Evolutionary conservation across 2,329 filamentous ascomycete species (phyloP).

Genomic region (Dactylellina parvicollis): DNA sequence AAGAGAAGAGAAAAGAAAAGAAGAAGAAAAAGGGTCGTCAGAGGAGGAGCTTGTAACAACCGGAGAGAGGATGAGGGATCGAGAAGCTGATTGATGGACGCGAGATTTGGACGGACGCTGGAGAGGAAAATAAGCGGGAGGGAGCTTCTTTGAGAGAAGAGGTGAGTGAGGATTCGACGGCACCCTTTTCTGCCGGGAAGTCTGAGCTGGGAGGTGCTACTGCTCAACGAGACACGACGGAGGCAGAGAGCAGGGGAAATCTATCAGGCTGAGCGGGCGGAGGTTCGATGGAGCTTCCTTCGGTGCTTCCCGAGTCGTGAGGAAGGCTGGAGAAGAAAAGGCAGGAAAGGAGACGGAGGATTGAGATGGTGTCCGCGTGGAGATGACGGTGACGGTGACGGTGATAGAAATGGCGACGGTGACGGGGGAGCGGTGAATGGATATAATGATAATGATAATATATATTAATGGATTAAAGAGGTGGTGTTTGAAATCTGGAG

Average conservation of each 20-base stretch:
- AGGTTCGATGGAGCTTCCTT: conserved; percentile 4
- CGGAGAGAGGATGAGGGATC: conserved; percentile 9
- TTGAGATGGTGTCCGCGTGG: neutral
- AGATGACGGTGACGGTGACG: conserved; percentile 3
- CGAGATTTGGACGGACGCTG: neutral
- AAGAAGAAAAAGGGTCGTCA: neutral
- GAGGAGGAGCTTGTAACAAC: conserved; percentile 4
- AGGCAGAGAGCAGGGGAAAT: neutral
- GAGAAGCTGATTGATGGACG: no score
- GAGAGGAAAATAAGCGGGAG: neutral
- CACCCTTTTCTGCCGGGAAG: no score
- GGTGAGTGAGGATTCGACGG: neutral
- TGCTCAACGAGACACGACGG: neutral
- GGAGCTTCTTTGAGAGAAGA: neutral
- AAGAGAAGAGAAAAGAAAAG: conserved; percentile 14
- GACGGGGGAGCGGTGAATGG: neutral
- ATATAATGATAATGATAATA: neutral
- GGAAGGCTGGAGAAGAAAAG: neutral
- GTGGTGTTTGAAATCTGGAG: neutral
- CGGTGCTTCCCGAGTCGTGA: neutral
- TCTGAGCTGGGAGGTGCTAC: neutral
- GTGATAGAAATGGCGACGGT: neutral
- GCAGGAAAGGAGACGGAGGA: neutral
- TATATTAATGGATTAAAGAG: conserved; percentile 10
- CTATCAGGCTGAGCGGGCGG: neutral